Evolutionary conservation across 176 grass and related monocot genomes (phyloP).

Genomic region (Cymbopogon citratus): DNA sequence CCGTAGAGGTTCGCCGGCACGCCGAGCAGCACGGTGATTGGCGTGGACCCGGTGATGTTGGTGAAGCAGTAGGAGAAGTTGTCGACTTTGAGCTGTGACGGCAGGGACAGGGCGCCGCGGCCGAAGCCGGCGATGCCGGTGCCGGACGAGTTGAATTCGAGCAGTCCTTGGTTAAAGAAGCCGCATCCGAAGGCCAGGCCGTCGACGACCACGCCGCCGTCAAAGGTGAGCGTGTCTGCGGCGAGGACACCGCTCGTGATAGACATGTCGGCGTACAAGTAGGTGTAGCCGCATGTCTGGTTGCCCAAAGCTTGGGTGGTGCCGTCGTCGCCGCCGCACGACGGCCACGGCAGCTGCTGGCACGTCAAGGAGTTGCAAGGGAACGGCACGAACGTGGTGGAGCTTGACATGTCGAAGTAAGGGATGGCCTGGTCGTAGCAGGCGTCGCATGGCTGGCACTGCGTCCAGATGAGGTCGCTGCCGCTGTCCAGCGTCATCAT

Average conservation of each 20-base stretch:
- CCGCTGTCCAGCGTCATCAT: conserved; percentile 47
- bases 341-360: conserved; percentile 8
- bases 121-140: conserved; percentile 27
- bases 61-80: conserved; percentile 59
- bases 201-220: background rate
- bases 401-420: background rate
- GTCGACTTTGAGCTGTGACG: conserved; percentile 37
- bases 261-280: conserved; percentile 28
- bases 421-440: conserved; percentile 31
- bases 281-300: conserved; percentile 15
- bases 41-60: background rate
- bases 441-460: conserved; percentile 31
- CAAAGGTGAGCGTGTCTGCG: conserved; percentile 22
- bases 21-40: conserved; percentile 35
- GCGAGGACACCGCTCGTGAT: conserved; percentile 16
- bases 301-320: background rate
- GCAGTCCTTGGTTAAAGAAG: background rate
- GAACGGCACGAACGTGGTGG: conserved; percentile 6
- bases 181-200: conserved; percentile 32
- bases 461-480: conserved; percentile 53
- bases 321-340: background rate
- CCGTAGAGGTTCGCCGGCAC: conserved; percentile 16
- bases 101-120: conserved; percentile 28
- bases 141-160: too few relatives aligned
- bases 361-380: conserved; percentile 15